A percentile compares a stretch with the other conserved stretches of the same genome.
phyloP scores from a whole-genome alignment of 192 early-diverging fungal species.

The Rhizoclosmatium sp. region DNA sequence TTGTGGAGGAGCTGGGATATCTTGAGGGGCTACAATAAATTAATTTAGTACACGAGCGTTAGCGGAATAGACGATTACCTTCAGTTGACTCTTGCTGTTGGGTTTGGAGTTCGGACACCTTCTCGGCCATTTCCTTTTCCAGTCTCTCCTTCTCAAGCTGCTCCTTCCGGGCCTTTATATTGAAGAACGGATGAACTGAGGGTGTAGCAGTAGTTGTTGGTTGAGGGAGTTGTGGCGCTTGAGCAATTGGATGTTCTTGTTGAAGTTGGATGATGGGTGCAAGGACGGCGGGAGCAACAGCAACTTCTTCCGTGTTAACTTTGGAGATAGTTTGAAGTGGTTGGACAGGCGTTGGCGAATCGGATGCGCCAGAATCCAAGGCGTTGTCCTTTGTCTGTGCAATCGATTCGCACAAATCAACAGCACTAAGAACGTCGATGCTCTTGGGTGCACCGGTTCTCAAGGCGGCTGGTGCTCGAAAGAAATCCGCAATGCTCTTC shows the following conservation, averaged over 20 bases:
- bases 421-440: too few relatives aligned
- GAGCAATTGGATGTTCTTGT: not conserved
- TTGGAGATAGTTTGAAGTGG: too few relatives aligned
- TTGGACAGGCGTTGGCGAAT: too few relatives aligned
- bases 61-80: not conserved
- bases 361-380: too few relatives aligned
- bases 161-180: not conserved
- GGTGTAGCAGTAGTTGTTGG: not conserved
- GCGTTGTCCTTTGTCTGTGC: too few relatives aligned
- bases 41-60: not conserved
- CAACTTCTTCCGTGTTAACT: too few relatives aligned
- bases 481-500: too few relatives aligned
- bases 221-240: not conserved
- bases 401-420: too few relatives aligned
- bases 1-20: not conserved
- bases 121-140: not conserved
- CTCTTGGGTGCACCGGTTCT: too few relatives aligned
- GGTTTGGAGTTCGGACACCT: not conserved
- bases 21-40: not conserved
- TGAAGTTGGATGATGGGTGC: slow-evolving; percentile 1
- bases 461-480: too few relatives aligned
- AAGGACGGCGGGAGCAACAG: not conserved
- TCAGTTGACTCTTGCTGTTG: not conserved
- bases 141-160: too few relatives aligned
- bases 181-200: slow-evolving; percentile 1